These are phyloP conservation scores for Penicillium riverlandense DNA, from an alignment of 495 filamentous ascomycete species.

Conservation along the genomic window DNA sequence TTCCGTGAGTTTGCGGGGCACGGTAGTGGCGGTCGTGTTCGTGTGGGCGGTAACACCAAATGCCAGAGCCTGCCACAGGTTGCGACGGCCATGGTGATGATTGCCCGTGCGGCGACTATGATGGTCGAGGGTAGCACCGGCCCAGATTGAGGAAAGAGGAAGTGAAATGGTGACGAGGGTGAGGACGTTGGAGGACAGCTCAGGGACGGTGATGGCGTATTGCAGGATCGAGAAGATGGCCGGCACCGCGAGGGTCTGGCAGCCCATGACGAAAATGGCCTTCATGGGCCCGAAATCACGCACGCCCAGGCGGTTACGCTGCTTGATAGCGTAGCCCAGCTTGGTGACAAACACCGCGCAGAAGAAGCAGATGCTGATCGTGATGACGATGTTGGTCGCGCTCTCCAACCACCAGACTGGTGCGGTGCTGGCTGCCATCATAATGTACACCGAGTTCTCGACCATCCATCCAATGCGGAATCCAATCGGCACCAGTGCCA, in stretches of 20 bases:
- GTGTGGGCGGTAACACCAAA: conserved; percentile 10
- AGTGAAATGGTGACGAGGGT: conserved; percentile 68
- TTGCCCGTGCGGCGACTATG: conserved; percentile 3
- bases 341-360: conserved; percentile 65
- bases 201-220: conserved; percentile 46
- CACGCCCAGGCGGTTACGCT: conserved; percentile 50
- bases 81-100: conserved; percentile 9
- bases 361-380: conserved; percentile 68
- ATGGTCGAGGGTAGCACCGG: conserved; percentile 34
- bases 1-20: conserved; percentile 7
- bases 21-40: not conserved
- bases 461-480: conserved; percentile 54
- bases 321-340: conserved; percentile 53
- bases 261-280: conserved; percentile 67
- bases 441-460: conserved; percentile 47
- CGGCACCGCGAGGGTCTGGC: conserved; percentile 75
- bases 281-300: conserved; percentile 59
- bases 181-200: conserved; percentile 52
- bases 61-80: conserved; percentile 21
- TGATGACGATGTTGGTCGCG: conserved; percentile 46
- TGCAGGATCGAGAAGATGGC: conserved; percentile 66
- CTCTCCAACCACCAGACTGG: conserved; percentile 41
- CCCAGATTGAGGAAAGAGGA: conserved; percentile 79
- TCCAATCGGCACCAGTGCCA: conserved; percentile 50
- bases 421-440: conserved; percentile 14